Evolutionary conservation across 2,329 filamentous ascomycete genomes (phyloP), one percentile per base, ranked within the genome.

Genomic region (Botrytis sinoallii): DNA sequence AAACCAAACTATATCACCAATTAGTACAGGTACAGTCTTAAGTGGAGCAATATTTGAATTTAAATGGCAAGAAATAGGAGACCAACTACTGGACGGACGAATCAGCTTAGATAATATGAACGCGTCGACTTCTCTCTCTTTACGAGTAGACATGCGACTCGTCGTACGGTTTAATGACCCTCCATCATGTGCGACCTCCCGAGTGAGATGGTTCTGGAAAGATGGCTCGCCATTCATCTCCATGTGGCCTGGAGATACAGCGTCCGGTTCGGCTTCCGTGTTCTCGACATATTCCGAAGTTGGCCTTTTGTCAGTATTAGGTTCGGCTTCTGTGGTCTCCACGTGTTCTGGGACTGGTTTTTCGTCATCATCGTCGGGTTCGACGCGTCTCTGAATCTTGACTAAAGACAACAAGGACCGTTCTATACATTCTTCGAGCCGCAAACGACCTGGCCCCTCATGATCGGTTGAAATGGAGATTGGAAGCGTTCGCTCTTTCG

Each of bases 101-200:
- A 94, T 40, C 98, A 85, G 79, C 93, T 94, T 83, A 98, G 98
- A 80, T 98, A 97, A 42, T 79, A 98, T 95, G 94, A 95, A 98
- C 8, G 60, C 60, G 60, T 63, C 60, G 6, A 63, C 60, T 63
- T 63, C 79, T 97, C 95, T 80, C 22, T 77, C 81, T 77, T 80
- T 82, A 32, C 81, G 76, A 78, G 78, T 74, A 77, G 78, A 77
- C 76, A 67, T 81, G 3, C 42, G 44, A n/a, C 67, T 63, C 16
- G n/a, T 46, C 48, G 81, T 79, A 22, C 83, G 84, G 76, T 57
- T 84, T 83, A 7, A 83, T 80, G 6, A 85, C 42, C 38, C 63
- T 70, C 57, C 59, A 60, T 46, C 66, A 32, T 25, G 66, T 57
- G 66, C 57, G 12, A 71, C 70, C 18, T 73, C 74, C 6, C 59